These are phyloP conservation scores for Mortierella claussenii DNA, from an alignment of 192 early-diverging fungal genomes.

Conservation along the genomic window DNA sequence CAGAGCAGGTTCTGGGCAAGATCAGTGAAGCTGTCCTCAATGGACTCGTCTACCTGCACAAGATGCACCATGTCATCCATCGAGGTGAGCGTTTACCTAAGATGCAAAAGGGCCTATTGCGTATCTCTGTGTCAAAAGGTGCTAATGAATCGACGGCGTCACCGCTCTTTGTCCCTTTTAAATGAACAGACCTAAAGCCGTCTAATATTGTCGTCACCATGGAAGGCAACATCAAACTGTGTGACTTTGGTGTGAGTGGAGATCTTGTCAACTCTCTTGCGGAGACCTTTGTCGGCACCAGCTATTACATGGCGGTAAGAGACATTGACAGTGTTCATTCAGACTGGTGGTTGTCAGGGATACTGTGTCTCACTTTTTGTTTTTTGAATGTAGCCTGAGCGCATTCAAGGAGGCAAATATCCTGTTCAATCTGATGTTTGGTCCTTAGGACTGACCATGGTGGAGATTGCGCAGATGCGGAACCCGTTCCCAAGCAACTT, in stretches of 20 bases:
- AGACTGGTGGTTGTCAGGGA: too few relatives aligned
- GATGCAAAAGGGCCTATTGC: too few relatives aligned
- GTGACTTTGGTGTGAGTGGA: constrained; percentile 96
- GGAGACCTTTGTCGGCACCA: constrained; percentile 96
- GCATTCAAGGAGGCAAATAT: constrained; percentile 92
- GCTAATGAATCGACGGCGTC: too few relatives aligned
- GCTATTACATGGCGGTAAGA: constrained; percentile 93
- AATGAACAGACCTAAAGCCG: constrained; percentile 58
- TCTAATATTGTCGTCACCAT: constrained; percentile 95
- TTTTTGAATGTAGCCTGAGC: constrained; percentile 77
- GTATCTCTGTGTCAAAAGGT: too few relatives aligned
- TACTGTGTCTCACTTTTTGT: neutral
- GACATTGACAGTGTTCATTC: too few relatives aligned
- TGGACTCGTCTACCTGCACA: constrained; percentile 93
- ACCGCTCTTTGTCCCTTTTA: neutral
- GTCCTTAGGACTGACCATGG: constrained; percentile 92
- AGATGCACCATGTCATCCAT: constrained; percentile 87
- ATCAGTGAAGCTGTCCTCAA: constrained; percentile 91
- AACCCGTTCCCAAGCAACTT: constrained; percentile 91
- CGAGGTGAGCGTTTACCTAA: constrained; percentile 63
- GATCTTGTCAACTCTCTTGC: constrained; percentile 89
- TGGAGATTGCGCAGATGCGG: constrained; percentile 92
- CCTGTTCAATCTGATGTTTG: constrained; percentile 96
- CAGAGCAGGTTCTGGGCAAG: constrained; percentile 88
- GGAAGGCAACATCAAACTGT: constrained; percentile 92